These are phyloP conservation scores for Penicillium roqueforti DNA, from an alignment of 495 filamentous ascomycete species.

Conservation along the genomic window DNA sequence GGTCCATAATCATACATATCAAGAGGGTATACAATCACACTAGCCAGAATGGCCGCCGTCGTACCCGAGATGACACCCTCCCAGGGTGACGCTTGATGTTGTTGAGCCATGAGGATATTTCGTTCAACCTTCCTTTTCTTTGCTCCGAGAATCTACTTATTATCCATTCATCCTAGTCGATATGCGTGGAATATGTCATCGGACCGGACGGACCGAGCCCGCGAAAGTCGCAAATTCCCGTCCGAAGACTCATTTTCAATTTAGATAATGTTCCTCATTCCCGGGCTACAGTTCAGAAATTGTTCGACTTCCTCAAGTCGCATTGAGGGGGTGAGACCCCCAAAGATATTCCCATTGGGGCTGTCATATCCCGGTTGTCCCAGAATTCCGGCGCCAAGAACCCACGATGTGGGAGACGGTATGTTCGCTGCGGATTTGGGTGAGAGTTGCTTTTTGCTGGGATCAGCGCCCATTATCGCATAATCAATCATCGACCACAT, in stretches of 20 bases:
- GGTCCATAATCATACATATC: too few relatives aligned
- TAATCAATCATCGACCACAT: conserved; percentile 30
- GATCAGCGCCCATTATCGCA: conserved; percentile 15
- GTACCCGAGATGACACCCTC: conserved; percentile 15
- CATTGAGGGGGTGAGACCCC: conserved; percentile 10
- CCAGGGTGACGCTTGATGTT: conserved; percentile 10
- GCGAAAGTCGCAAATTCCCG: too few relatives aligned
- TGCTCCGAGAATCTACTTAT: too few relatives aligned
- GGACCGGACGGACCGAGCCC: conserved; percentile 16
- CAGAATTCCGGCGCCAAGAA: conserved; percentile 9
- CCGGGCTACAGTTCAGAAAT: conserved; percentile 17
- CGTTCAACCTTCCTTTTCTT: too few relatives aligned
- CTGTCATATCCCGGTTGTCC: not conserved
- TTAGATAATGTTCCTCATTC: conserved; percentile 6
- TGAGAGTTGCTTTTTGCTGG: conserved; percentile 4
- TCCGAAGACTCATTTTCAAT: too few relatives aligned
- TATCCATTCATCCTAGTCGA: too few relatives aligned
- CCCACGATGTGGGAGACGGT: conserved; percentile 14
- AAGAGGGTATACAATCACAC: conserved; percentile 15
- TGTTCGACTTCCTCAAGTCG: conserved; percentile 21
- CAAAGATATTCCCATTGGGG: conserved; percentile 7
- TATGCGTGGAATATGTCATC: not conserved
- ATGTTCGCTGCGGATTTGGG: conserved; percentile 7
- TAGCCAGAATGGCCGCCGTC: conserved; percentile 14
- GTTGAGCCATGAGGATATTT: too few relatives aligned